A percentile compares a stretch with the other conserved stretches of the same genome.
Conservation (phyloP, 2,329 filamentous ascomycete species). For the Trichoderma guizhouense region DNA sequence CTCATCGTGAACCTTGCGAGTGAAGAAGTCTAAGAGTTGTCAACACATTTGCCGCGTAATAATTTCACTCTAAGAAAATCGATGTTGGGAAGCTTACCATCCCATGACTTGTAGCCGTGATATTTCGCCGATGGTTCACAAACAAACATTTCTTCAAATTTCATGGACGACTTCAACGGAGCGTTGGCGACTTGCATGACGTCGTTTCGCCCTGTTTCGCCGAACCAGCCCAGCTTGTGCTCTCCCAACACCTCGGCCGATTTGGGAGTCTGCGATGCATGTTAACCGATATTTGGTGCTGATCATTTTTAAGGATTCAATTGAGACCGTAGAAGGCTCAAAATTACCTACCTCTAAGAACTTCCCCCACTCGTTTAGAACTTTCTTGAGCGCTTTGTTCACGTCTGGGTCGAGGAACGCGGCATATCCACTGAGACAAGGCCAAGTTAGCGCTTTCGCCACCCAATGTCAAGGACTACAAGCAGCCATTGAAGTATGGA, state of each 20-base stretch:
- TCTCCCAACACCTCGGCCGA: constrained; percentile 50
- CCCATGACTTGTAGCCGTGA: constrained; percentile 65
- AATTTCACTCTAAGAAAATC: neutral
- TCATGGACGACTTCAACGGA: constrained; percentile 39
- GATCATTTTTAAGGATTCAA: neutral
- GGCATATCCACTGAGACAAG: constrained; percentile 42
- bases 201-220: constrained; percentile 44
- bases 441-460: neutral
- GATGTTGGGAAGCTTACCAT: constrained; percentile 37
- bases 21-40: constrained; percentile 56
- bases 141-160: constrained; percentile 58
- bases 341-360: constrained; percentile 47
- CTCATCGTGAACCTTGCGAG: constrained; percentile 49
- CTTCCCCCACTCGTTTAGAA: constrained; percentile 56
- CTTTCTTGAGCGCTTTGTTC: constrained; percentile 51
- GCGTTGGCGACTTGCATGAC: constrained; percentile 51
- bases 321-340: neutral
- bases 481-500: neutral
- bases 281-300: neutral
- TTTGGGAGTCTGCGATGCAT: constrained; percentile 40
- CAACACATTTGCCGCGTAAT: neutral
- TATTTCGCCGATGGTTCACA: constrained; percentile 54
- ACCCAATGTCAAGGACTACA: neutral
- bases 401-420: constrained; percentile 55
- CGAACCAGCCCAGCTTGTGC: constrained; percentile 53